Base-by-base conservation (phyloP, 257 asterid species). In the Primulina huaijiensis region DNA sequence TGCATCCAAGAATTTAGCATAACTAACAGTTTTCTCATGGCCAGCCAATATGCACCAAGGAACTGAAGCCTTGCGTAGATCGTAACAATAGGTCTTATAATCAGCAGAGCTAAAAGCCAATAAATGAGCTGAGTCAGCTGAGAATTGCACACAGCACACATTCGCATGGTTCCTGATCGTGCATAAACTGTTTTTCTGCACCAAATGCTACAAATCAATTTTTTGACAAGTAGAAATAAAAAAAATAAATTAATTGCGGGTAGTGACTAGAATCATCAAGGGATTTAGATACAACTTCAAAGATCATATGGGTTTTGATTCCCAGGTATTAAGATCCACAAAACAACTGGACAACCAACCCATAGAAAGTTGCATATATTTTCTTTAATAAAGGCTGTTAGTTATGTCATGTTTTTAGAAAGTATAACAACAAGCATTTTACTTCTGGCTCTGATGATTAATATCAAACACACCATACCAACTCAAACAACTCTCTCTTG, bases 31-130 rank as follows among this genome's bases (percentile, higher is more conserved):
- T 83, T 87, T 93, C 77, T 82, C 89, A 38, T 93, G 99, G 74
- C 97, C 99, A 58, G 87, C 92, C 84, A 93, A 87, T 79, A 85
- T 68, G 74, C 96, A 89, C 96, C 96, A 89, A 50, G 97, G 97
- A 62, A 60, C 75, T 14, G 95, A 86, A 62, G 62, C 72, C 78
- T 93, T 89, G 55, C 97, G 95, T 72, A 93, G 90, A 75, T 93
- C 99, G 37, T 89, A 93, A 83, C 97, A 93, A 60, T 90, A 87
- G 65, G 93, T 88, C 83, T 80, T 89, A 70, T 89, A 90, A 84
- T 93, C 97, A 12, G 99, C 88, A 67, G 99, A 85, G 80, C 88
- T 89, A 77, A 83, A 93, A 64, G 95, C 85, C 90, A 93, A 73
- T 53, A 90, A 72, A 78, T 93, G 85, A 70, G 86, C 21, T 21